Base-by-base conservation (phyloP, 2,329 filamentous ascomycete species). In the Botryotinia calthae region DNA sequence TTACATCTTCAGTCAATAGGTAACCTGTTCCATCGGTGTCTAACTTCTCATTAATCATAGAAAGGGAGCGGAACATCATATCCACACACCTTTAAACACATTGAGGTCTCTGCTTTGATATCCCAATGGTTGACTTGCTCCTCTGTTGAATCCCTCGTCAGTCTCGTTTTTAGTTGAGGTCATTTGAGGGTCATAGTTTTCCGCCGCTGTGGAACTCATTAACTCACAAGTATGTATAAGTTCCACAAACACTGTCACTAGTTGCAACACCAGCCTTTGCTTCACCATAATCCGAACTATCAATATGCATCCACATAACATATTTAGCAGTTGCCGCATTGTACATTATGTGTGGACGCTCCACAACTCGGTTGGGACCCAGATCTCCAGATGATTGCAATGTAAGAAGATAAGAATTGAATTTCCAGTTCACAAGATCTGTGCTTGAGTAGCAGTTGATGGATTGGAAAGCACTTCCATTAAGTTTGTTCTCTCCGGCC, bases 281-380 rank as follows among this genome's bases (percentile, higher is more conserved):
- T 51, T 91, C 89, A 1, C 84, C 84, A 76, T 92, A 92, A 78
- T 84, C 85, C 44, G 83, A 83, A 72, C 82, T 85, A 78, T 93
- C 90, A 66, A 91, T 90, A 78, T 92, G 90, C 83, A 92, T 84
- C 83, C 88, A 92, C 70, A 92, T 82, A n/a, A 92, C 89, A 80
- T 90, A 93, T 75, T 89, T 88, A 9, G 80, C 77, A 0, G 89
- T 91, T n/a, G 82, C 82, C 22, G 88, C 86, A 75, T 92, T 92
- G 82, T 88, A 91, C 8, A 92, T 86, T 6, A 92, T 86, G 81
- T 92, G 92, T 4, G 90, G 90, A 31, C 90, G 82, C 80, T 92
- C 90, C 2, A 92, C 87, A 18, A 92, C 85, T 4, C 89, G 86
- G 74, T 85, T 85, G 0, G 88, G 88, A 0, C 89, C 90, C 0